Base-by-base conservation (phyloP, 306 rosid genomes). In the Cucurbita pepo region DNA sequence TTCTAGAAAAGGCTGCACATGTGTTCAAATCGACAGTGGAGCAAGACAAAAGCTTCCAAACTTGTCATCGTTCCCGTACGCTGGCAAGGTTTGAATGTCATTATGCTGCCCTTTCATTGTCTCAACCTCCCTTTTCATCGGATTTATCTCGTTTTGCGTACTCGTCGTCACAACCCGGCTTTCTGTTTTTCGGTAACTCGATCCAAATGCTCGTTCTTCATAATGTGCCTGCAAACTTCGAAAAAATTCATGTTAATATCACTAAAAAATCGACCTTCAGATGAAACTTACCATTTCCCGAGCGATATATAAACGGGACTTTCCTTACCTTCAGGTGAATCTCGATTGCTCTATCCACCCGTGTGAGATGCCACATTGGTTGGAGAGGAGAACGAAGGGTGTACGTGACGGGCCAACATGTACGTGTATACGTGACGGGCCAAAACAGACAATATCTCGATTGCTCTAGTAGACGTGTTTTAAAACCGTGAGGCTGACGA, bases 101-200 rank as follows among this genome's bases (percentile, higher is more conserved):
- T 85, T 82, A 43, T 90, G 86, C 75, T 90, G 91, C 10, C 77
- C 50, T 81, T 80, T 90, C 34, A 92, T 83, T 60, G 76, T 79
- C 56, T 90, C 96, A 41, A 90, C 81, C 60, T 88, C 96, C 73
- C 80, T 88, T 53, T 80, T 76, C 83, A 90, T 84, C 76, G 72
- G 78, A 59, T 70, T 83, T 45, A 90, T 78, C 79, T 92, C 96
- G 52, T 66, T 77, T 8, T 58, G 80, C 5, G 67, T 56, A 76
- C 71, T 85, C 69, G 60, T 71, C 69, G 61, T 74, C 73, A 58
- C 72, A 19, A 89, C 76, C 58, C 82, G 82, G 64, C 71, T 62
- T 65, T 81, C 79, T 8, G 80, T 81, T 56, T 89, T 79, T 59
- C 40, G 44, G 84, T 77, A 76, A 64, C 30, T 79, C 0, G 77